Evolutionary conservation across 192 early-diverging fungal species (phyloP), one percentile per base, ranked within the genome.

Genomic region (Dissophora globulifera): DNA sequence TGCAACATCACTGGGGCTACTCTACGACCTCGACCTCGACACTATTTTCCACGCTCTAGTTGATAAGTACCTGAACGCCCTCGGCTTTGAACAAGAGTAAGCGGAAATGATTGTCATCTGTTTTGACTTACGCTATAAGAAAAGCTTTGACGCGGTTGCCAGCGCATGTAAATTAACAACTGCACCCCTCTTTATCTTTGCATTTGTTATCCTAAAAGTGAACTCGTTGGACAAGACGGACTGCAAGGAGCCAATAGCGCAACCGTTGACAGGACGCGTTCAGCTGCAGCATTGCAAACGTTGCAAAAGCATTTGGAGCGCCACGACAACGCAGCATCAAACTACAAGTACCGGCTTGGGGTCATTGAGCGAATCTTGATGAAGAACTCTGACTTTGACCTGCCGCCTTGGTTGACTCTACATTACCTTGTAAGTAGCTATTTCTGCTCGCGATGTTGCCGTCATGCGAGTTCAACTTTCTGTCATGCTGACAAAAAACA

Each of bases 331-430:
- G 35, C 72, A 5, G 23, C 50, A 7, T 46, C 58, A 7, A 76
- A 55, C 38, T 67, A 61, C 38, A 61, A 58, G 12, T 67, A 76
- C 25, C 56, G 64, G 13, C 43, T 60, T 13, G 62, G 32, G 0
- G 63, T 67, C 2, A 26, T 67, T 2, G 63, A 58, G 16, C 47
- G 50, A 17, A 67, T 76, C 26, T 16, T 76, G 25, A 45, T 33
- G 13, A 41, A 32, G 29, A 76, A 76, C 15, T 38, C 57, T 3
- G 52, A 67, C 17, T 76, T 76, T 20, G 50, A 66, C 11, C 16
- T 76, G 1, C 72, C 33, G 12, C 72, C 72, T 12, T 76, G 72
- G 72, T 23, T 76, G 32, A 76, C 48, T 0, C 63, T 45, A 35
- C 72, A 76, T 19, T 76, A 76, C 31, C 35, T 66, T 55, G 72